Percentiles rank a stretch among this genome's conserved stretches.
phyloP scores from a whole-genome alignment of 1,284 basidiomycete species.

The Hemileia vastatrix region DNA sequence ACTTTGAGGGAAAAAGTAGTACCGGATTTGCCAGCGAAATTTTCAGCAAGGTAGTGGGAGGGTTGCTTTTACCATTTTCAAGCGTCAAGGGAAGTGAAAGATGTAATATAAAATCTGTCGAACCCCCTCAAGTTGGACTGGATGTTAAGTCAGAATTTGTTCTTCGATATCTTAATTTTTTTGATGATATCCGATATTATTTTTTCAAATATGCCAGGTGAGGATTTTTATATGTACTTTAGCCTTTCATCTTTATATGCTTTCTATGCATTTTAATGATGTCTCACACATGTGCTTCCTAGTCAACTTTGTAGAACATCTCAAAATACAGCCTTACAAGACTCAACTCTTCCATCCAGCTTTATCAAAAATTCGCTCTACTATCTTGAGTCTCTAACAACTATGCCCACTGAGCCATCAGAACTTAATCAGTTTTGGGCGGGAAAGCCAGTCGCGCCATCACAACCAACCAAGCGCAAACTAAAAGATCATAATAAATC shows the following conservation, averaged over 20 bases:
- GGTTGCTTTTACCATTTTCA: conserved; percentile 56
- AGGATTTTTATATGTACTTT: conserved; percentile 34
- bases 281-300: too few species aligned
- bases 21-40: conserved; percentile 59
- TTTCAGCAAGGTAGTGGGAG: conserved; percentile 58
- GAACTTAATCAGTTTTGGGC: conserved; percentile 84
- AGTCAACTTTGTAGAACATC: conserved; percentile 3
- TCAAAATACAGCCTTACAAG: conserved; percentile 24
- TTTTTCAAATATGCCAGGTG: conserved; percentile 76
- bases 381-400: conserved; percentile 65
- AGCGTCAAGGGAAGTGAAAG: conserved; percentile 47
- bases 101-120: conserved; percentile 23
- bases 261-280: too few species aligned
- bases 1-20: too few species aligned
- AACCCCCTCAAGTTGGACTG: conserved; percentile 46
- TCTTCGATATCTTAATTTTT: conserved; percentile 61
- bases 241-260: background rate
- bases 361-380: conserved; percentile 57
- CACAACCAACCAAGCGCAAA: conserved; percentile 48
- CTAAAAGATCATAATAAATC: conserved; percentile 20
- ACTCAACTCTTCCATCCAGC: conserved; percentile 47
- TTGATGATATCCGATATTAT: conserved; percentile 77
- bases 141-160: conserved; percentile 60
- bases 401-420: conserved; percentile 64
- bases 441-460: conserved; percentile 48